These are phyloP conservation scores for Selenicereus undatus DNA, from an alignment of 148 eudicot genomes.

Conservation along the genomic window DNA sequence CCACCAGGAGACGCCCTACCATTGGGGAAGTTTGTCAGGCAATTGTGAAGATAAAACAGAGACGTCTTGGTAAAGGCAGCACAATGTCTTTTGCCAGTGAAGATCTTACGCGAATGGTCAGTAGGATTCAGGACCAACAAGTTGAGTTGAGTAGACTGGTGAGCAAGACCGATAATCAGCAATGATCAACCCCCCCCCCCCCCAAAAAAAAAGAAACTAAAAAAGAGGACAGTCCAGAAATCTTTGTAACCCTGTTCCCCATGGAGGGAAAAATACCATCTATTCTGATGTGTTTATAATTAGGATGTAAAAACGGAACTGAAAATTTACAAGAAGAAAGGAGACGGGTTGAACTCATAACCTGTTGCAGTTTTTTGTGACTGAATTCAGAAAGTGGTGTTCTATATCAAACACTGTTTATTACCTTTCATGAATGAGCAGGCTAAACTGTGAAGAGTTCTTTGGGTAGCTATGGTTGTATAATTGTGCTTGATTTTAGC, in stretches of 20 bases:
- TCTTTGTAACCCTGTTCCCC: background rate
- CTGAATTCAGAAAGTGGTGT: background rate
- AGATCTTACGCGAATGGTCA: slow-evolving; percentile 49
- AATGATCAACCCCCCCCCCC: background rate
- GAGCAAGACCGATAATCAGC: slow-evolving; percentile 44
- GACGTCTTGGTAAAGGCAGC: slow-evolving; percentile 44
- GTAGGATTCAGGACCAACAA: slow-evolving; percentile 67
- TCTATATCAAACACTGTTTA: too few species aligned
- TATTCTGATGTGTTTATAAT: background rate
- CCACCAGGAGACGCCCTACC: slow-evolving; percentile 78
- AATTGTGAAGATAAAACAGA: slow-evolving; percentile 64
- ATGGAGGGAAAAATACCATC: background rate
- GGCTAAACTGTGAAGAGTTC: background rate
- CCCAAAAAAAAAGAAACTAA: background rate
- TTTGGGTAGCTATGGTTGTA: too few species aligned
- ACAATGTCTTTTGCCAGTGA: slow-evolving; percentile 59
- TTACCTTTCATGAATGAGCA: too few species aligned
- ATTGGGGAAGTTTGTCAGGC: slow-evolving; percentile 73
- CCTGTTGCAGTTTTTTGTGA: background rate
- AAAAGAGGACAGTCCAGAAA: background rate
- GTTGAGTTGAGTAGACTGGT: slow-evolving; percentile 57
- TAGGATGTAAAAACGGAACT: background rate
- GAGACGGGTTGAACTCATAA: background rate
- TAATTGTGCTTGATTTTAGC: too few species aligned
- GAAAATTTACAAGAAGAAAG: background rate